Evolutionary conservation across 2,329 filamentous ascomycete species (phyloP), one percentile per base, ranked within the genome.

Genomic region (Sporothrix brasiliensis): DNA sequence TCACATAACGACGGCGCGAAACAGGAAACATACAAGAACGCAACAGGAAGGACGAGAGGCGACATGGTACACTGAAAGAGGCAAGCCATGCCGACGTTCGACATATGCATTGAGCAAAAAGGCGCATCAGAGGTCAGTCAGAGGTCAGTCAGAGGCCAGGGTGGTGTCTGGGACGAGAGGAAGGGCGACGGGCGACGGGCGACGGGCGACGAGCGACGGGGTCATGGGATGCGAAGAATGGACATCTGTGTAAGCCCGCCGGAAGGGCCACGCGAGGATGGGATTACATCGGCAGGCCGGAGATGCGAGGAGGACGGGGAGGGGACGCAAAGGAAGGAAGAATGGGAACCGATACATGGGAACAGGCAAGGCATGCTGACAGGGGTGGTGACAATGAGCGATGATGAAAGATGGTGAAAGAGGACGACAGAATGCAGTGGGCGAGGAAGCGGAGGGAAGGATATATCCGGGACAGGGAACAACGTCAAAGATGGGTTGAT

Each of bases 21-120:
- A 21, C 39, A 3, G 56, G 21, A 39, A 19, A 24, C 9, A 14
- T 9, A 65, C 13, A 65, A 65, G 41, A 50, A 30, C 3, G 27
- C 27, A 30, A 30, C 27, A 30, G 27, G 27, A 30, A 30, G 27
- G 27, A 2, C 2, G 27, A 30, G 27, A 30, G 27, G 27, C 27
- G 27, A 30, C 27, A 30, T 30, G 21, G 7, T 16, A 30, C 50
- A n/a, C 24, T 41, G 58, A 44, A 47, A 61, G 58, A 21, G 44
- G 39, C 39, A 44, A 19, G 39, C 24, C 7, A 9, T 44, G 39
- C 58, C 58, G 39, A 24, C 21, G 7, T 27, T 16, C 11, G 44
- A 44, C 19, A 34, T 39, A 39, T 44, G 65, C 30, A 67, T 54
- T 44, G 30, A 13, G n/a, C 65, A 30, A 27, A 53, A 67, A 47